Percentiles rank a stretch among this genome's conserved stretches.
Conservation (phyloP, 139 green algal genomes). For the Micractinium sp. region DNA sequence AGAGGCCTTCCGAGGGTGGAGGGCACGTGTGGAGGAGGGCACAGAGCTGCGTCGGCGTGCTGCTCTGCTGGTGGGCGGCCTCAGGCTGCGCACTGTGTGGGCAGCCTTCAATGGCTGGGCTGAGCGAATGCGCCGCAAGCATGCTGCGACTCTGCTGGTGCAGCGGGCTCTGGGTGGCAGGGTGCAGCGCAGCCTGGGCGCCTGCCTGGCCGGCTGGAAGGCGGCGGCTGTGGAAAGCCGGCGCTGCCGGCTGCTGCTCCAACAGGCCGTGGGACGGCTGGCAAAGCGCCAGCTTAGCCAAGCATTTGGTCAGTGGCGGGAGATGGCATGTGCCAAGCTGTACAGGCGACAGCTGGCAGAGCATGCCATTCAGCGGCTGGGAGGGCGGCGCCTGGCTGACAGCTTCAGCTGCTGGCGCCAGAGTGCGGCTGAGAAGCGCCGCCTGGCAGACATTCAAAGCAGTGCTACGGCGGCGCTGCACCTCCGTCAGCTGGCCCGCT, state of each 20-base stretch:
- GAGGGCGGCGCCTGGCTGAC: not conserved
- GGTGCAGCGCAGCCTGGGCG: not conserved
- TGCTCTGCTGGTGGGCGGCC: not conserved
- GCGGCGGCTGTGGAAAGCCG: not conserved
- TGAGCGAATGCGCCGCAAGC: not conserved
- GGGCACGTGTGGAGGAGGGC: not conserved
- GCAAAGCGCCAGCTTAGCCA: not conserved
- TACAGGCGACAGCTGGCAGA: not conserved
- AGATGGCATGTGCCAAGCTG: not conserved
- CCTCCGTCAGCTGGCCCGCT: not conserved
- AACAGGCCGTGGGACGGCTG: not conserved
- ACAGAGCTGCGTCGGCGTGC: not conserved
- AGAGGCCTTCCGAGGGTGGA: not conserved
- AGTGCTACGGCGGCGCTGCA: not conserved
- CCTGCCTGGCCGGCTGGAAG: not conserved
- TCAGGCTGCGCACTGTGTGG: not conserved
- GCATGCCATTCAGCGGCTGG: not conserved
- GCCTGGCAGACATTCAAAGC: not conserved
- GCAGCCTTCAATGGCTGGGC: not conserved
- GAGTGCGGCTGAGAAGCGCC: not conserved
- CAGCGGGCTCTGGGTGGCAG: not conserved
- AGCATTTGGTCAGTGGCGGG: not conserved
- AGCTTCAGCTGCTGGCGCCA: not conserved
- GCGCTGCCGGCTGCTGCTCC: not conserved
- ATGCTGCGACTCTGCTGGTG: not conserved